phyloP scores from a whole-genome alignment of 2,329 filamentous ascomycete species.

The Diaporthe longicolla region DNA sequence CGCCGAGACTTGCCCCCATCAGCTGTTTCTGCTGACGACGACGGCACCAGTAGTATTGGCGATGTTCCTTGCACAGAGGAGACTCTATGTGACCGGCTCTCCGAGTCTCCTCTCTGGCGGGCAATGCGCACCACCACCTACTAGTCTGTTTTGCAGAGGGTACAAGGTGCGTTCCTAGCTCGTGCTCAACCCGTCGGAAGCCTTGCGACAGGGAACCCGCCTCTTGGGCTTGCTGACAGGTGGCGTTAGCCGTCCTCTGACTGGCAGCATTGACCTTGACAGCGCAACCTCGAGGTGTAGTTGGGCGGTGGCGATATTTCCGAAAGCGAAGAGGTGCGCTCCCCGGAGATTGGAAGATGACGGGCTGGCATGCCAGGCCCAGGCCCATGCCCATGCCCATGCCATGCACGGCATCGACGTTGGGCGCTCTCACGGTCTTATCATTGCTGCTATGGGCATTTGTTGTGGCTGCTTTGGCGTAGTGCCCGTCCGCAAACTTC shows the following conservation, averaged over 20 bases:
- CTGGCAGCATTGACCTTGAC: slow-evolving; percentile 21
- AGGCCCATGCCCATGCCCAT: slow-evolving; percentile 1
- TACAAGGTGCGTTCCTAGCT: slow-evolving; percentile 16
- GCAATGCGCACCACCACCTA: slow-evolving; percentile 16
- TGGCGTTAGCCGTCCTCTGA: slow-evolving; percentile 29
- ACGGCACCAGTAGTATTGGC: slow-evolving; percentile 8
- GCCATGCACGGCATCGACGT: slow-evolving; percentile 29
- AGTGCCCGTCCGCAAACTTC: slow-evolving; percentile 34
- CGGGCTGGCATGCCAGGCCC: neutral
- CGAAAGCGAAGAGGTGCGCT: slow-evolving; percentile 22
- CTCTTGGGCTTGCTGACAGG: slow-evolving; percentile 25
- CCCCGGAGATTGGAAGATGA: slow-evolving; percentile 26
- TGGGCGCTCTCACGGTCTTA: slow-evolving; percentile 25
- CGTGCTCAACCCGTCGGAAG: slow-evolving; percentile 19
- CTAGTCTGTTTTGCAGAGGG: slow-evolving; percentile 22
- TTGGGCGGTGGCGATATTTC: slow-evolving; percentile 25
- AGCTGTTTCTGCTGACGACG: slow-evolving; percentile 35
- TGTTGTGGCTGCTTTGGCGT: slow-evolving; percentile 17
- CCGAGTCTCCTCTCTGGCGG: neutral
- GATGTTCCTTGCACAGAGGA: slow-evolving; percentile 19
- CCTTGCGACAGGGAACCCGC: slow-evolving; percentile 26
- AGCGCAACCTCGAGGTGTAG: slow-evolving; percentile 13
- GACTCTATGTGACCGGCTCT: slow-evolving; percentile 29
- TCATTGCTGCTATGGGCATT: slow-evolving; percentile 24
- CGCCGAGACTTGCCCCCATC: slow-evolving; percentile 10